Base-by-base conservation (phyloP, 2,329 filamentous ascomycete genomes). In the Trichoderma lentiforme region DNA sequence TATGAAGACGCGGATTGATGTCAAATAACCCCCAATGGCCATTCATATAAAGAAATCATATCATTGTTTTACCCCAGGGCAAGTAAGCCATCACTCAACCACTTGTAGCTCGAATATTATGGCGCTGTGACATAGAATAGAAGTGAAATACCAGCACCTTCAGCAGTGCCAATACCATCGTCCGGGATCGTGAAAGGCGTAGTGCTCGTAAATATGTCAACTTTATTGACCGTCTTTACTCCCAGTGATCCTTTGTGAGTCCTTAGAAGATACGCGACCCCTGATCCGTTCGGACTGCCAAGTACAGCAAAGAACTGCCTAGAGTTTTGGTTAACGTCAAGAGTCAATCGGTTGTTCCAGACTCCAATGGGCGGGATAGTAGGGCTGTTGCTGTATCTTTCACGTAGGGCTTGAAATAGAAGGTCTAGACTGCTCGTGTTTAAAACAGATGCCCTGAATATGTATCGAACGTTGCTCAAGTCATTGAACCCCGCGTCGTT, bases 391-490 rank as follows among this genome's bases (percentile, higher is more conserved):
- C 7, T 39, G 39, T 43, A 43, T n/a, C n/a, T 43, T 43, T 43
- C 3, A 43, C 36, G 39, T n/a, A 43, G 7, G 3, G 39, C 39
- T 3, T 43, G 39, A 2, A 43, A 43, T 9, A 43, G 15, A 18
- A n/a, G 1, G 0, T 1, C 3, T 4, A 43, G 39, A n/a, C 39
- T 43, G 15, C 0, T 18, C 7, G 3, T 0, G 7, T 43, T n/a
- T 43, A 4, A 3, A 4, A 43, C 39, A 43, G 15, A 0, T 43
- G 39, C 39, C 39, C 39, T 43, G 7, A 43, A 43, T n/a, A 43
- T 43, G 39, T n/a, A 43, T n/a, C 4, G 2, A 9, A 43, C 39
- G 15, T 43, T 43, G 39, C 39, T 43, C 18, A 43, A 15, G 6
- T 39, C 36, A 7, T 39, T 3, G 3, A 18, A 7, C 0, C 6